Evolutionary conservation across 176 grass and related monocot species (phyloP).

Genomic region (Hordeum marinum): DNA sequence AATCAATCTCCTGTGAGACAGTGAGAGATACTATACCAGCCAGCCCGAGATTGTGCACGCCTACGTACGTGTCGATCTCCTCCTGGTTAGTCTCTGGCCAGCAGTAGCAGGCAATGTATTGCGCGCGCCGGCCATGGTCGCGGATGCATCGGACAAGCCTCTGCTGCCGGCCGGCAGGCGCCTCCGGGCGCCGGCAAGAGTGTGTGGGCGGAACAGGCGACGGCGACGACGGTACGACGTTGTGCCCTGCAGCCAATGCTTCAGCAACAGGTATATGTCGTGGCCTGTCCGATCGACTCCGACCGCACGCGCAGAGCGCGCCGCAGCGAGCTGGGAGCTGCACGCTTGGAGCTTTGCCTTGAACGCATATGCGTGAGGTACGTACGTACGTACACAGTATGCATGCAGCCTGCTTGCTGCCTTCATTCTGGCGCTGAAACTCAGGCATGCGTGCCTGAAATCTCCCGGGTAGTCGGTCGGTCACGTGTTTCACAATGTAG

Average conservation of each 20-base stretch:
- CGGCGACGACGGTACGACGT: neutral
- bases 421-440: constrained; percentile 14
- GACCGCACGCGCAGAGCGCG: neutral
- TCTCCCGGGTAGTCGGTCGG: neutral
- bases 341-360: no score
- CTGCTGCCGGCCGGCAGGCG: neutral
- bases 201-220: neutral
- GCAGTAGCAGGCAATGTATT: neutral
- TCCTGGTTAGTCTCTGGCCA: neutral
- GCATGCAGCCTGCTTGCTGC: neutral
- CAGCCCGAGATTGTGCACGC: neutral
- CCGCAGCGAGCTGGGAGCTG: no score
- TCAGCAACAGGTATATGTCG: neutral
- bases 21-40: no score
- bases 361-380: no score
- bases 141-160: neutral
- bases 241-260: neutral
- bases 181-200: neutral
- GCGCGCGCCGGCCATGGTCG: neutral
- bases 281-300: neutral
- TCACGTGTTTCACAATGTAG: neutral
- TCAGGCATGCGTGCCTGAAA: neutral
- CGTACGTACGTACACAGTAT: no score
- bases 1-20: neutral
- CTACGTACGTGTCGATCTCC: neutral